phyloP scores from a whole-genome alignment of 2,329 filamentous ascomycete species.

The Botrytis tulipae region DNA sequence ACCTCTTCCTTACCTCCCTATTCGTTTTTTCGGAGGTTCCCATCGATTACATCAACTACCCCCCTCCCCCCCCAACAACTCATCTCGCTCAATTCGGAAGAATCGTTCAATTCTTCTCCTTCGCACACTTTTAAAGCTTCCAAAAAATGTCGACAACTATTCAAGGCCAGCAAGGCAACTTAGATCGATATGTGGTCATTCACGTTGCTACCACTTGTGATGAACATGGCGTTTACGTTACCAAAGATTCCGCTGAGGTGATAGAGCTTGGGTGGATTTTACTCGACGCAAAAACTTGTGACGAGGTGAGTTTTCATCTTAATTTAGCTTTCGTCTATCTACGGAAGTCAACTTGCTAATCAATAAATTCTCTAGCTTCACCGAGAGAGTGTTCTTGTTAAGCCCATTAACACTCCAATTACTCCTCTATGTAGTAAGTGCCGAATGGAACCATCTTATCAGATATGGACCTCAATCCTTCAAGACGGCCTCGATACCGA shows the following conservation, averaged over 20 bases:
- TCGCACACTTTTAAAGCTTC: constrained; percentile 54
- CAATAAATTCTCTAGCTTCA: constrained; percentile 63
- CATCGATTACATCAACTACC: constrained; percentile 17
- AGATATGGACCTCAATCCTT: constrained; percentile 10
- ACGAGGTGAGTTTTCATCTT: constrained; percentile 67
- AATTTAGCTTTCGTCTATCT: constrained; percentile 14
- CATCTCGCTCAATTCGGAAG: constrained; percentile 47
- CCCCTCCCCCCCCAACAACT: constrained; percentile 51
- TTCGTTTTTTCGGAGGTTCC: constrained; percentile 59
- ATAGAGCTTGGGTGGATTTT: constrained; percentile 99
- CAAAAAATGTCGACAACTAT: constrained; percentile 52
- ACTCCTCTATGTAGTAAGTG: constrained; percentile 97
- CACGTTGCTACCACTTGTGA: constrained; percentile 99
- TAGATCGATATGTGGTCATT: constrained; percentile 97
- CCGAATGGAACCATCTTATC: constrained; percentile 22
- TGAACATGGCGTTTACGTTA: constrained; percentile 98
- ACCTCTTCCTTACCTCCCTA: constrained; percentile 57
- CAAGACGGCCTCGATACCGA: not conserved
- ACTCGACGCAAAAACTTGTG: constrained; percentile 83
- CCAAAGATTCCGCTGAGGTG: constrained; percentile 97
- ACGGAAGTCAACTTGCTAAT: constrained; percentile 27
- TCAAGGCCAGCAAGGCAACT: constrained; percentile 60
- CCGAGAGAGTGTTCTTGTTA: constrained; percentile 93
- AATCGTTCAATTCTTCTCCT: not conserved
- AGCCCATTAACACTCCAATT: constrained; percentile 97